Evolutionary conservation across 345 rosid species (phyloP), one percentile per base, ranked within the genome.

Genomic region (Brassica rapa): DNA sequence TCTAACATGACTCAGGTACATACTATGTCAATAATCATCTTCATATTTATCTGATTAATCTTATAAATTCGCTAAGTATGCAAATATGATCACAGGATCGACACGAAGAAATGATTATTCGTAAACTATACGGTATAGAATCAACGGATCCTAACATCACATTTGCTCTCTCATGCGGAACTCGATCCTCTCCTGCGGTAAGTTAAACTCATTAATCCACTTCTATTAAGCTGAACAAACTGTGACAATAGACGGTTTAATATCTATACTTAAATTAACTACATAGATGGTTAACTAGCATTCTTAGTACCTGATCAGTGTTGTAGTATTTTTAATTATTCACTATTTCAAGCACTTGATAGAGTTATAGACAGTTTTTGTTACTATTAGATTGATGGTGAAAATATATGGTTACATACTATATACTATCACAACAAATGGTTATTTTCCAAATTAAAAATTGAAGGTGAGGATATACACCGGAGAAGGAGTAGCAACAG

Each of bases 151-250:
- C 93, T 46, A 92, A 92, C 37, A 83, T 89, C 81, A 84, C 90
- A 70, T 92, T 94, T 71, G 97, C 97, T 66, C 94, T 94, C 4
- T 89, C 91, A 69, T 88, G 89, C 21, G 98, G 98, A 79, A 88
- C 98, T 62, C 93, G 93, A 53, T 94, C 98, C 8, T 92, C 98
- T 19, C 98, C 98, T 0, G 98, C 98, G 1, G 97, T 92, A 81
- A 89, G 90, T 80, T 10, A 19, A 23, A 19, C 25, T 68, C 39
- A 51, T 56, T 15, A 25, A 2, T 59, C 15, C 67, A 56, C 43
- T 68, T 21, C 46, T 59, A 1, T 41, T 4, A 12, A 21, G 19
- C 21, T 19, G 21, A 19, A 19, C 21, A 19, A 19, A 19, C 21
- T 19, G 21, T 19, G 4, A 55, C 49, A 73, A 4, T 16, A 35